Conservation (phyloP, 2,329 filamentous ascomycete genomes). For the Aspergillus cejpii region DNA sequence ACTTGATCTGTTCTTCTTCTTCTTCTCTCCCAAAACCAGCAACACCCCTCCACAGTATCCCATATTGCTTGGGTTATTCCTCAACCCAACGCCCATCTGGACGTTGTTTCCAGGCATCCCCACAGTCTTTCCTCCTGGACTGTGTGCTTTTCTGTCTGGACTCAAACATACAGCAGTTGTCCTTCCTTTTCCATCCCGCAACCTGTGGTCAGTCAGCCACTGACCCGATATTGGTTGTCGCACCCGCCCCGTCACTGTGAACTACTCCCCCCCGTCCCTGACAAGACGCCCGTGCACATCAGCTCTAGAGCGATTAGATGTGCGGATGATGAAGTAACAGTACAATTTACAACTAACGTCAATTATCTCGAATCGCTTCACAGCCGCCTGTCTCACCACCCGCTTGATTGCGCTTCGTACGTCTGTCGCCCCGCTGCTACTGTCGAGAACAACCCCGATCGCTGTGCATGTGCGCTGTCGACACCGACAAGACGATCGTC, state of each 20-base stretch:
- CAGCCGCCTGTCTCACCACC: constrained; percentile 10
- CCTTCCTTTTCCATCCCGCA: constrained; percentile 1
- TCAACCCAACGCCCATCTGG: constrained; percentile 3
- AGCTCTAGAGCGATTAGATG: constrained; percentile 7
- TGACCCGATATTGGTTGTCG: constrained; percentile 13
- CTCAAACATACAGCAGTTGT: constrained; percentile 14
- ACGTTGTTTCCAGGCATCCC: constrained; percentile 1
- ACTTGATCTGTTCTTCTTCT: too few species aligned
- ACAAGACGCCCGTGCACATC: not conserved
- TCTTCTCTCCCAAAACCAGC: constrained; percentile 5
- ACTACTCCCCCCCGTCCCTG: constrained; percentile 6
- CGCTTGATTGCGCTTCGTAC: constrained; percentile 25
- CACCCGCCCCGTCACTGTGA: constrained; percentile 14
- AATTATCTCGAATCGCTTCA: constrained; percentile 21
- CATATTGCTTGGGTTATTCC: not conserved
- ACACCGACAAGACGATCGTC: constrained; percentile 19
- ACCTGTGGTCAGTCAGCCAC: constrained; percentile 15
- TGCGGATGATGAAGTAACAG: constrained; percentile 23
- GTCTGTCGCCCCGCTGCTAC: constrained; percentile 25
- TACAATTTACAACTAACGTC: constrained; percentile 16
- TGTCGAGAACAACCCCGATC: constrained; percentile 22
- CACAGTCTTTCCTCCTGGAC: constrained; percentile 3
- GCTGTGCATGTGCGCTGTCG: constrained; percentile 26
- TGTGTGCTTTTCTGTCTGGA: constrained; percentile 14
- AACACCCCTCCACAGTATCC: not conserved